phyloP scores from a whole-genome alignment of 176 grass and related monocot genomes.

The Hyparrhenia diplandra region DNA sequence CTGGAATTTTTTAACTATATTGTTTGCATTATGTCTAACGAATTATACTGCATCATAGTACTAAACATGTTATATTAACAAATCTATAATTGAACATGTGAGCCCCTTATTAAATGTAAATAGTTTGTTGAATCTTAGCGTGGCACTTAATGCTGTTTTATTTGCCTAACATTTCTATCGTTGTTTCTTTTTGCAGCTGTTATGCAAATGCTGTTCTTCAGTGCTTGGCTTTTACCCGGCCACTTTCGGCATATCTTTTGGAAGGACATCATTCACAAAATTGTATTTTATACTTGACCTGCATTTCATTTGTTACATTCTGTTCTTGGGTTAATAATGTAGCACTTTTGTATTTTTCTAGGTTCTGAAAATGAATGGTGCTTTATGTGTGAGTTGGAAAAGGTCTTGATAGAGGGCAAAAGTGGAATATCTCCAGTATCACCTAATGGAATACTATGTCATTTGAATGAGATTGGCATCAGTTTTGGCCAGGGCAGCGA shows the following conservation, averaged over 20 bases:
- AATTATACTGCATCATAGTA: neutral
- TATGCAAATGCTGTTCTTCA: conserved; percentile 95
- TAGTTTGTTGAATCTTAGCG: conserved; percentile 14
- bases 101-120: neutral
- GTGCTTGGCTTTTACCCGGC: conserved; percentile 89
- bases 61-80: neutral
- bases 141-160: conserved; percentile 4
- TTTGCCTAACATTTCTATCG: conserved; percentile 27
- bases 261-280: conserved; percentile 77
- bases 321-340: neutral
- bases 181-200: conserved; percentile 64
- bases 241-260: conserved; percentile 71
- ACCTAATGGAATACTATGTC: conserved; percentile 65
- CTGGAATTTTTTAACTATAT: neutral
- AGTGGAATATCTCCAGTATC: conserved; percentile 53
- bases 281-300: conserved; percentile 45
- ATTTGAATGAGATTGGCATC: conserved; percentile 51
- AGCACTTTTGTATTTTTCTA: conserved; percentile 30
- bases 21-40: neutral
- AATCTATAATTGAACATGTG: neutral
- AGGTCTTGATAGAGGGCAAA: conserved; percentile 54
- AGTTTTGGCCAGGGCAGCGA: conserved; percentile 53
- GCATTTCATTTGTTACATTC: conserved; percentile 20
- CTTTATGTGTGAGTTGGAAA: conserved; percentile 90
- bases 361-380: conserved; percentile 76